A percentile compares a stretch with the other conserved stretches of the same genome.
These are phyloP conservation scores for Eucalyptus brandiana DNA, from an alignment of 345 rosid genomes.

Conservation along the genomic window DNA sequence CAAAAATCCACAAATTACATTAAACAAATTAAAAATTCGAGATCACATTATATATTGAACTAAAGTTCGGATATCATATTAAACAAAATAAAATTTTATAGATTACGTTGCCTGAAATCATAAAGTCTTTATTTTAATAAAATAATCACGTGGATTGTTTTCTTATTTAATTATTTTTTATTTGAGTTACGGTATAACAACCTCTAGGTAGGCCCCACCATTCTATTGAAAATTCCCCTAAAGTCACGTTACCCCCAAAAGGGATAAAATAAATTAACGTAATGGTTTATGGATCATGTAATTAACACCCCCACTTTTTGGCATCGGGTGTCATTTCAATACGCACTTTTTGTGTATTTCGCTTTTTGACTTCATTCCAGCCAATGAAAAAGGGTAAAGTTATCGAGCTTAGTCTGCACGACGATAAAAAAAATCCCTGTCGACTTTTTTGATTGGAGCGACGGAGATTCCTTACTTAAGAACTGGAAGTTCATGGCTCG, in stretches of 20 bases:
- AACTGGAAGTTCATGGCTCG: background rate
- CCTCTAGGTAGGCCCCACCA: background rate
- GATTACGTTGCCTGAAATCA: fast-evolving
- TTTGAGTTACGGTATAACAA: background rate
- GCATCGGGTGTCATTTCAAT: background rate
- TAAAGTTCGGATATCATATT: fast-evolving
- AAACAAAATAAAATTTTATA: no score
- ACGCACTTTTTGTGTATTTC: background rate
- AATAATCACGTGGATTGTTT: background rate
- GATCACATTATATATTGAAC: fast-evolving
- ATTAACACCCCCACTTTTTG: background rate
- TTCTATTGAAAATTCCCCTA: background rate
- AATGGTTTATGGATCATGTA: background rate
- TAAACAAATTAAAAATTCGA: fast-evolving
- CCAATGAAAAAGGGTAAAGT: background rate
- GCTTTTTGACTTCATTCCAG: background rate
- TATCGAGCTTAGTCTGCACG: background rate
- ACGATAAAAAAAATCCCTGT: background rate
- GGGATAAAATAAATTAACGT: background rate
- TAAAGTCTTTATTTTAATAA: no score
- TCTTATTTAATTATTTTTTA: background rate
- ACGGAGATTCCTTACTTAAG: background rate
- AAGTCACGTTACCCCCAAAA: background rate
- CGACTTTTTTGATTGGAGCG: background rate
- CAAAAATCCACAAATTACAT: fast-evolving